phyloP scores from a whole-genome alignment of 805 yeast genomes.

The Blastobotrys parvus region DNA sequence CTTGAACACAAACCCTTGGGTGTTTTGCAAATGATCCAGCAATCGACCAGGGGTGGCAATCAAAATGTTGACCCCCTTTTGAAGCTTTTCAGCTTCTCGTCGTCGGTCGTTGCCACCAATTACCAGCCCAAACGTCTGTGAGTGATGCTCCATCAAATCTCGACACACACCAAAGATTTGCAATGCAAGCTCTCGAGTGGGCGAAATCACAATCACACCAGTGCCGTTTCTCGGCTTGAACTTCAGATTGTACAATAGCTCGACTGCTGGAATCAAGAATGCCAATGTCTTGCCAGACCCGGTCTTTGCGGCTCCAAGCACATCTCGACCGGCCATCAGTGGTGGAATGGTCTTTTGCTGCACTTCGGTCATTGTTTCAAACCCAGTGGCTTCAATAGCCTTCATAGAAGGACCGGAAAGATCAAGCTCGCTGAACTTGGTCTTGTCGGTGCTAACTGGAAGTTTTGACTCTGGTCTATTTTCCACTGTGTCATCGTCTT shows the following conservation, averaged over 20 bases:
- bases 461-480: constrained; percentile 13
- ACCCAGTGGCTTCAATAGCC: constrained; percentile 84
- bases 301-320: constrained; percentile 98
- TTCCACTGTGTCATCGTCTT: constrained; percentile 22
- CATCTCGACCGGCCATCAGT: constrained; percentile 91
- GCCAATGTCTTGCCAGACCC: constrained; percentile 99
- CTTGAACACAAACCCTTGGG: constrained; percentile 87
- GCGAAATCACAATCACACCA: constrained; percentile 91
- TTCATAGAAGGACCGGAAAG: constrained; percentile 75
- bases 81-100: constrained; percentile 91
- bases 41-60: constrained; percentile 98
- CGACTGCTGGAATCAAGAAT: constrained; percentile 91
- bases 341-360: constrained; percentile 97
- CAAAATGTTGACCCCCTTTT: constrained; percentile 86
- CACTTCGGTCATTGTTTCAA: constrained; percentile 84
- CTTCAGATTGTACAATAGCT: constrained; percentile 76
- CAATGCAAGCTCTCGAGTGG: constrained; percentile 94
- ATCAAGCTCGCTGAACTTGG: constrained; percentile 43
- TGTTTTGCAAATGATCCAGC: constrained; percentile 92
- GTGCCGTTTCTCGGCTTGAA: constrained; percentile 98
- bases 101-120: constrained; percentile 98
- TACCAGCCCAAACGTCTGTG: constrained; percentile 92
- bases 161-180: constrained; percentile 98
- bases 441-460: constrained; percentile 20
- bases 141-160: constrained; percentile 81